Evolutionary conservation across 1,139 yeast species (phyloP).

Genomic region (Yamadazyma dendronema): DNA sequence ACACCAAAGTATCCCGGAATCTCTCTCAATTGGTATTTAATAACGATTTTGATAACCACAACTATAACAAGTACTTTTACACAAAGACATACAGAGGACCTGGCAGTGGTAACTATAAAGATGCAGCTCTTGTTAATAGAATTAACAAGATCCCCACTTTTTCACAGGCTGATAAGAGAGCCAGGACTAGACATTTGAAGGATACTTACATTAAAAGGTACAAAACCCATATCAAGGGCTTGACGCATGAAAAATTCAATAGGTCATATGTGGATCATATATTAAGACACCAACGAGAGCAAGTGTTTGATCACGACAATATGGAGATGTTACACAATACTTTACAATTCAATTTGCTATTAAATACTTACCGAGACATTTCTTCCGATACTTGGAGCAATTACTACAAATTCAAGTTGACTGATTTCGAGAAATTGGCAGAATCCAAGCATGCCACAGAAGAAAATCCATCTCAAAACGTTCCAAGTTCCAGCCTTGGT

Average conservation of each 20-base stretch:
- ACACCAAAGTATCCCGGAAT: conserved; percentile 29
- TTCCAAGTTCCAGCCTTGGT: conserved; percentile 7
- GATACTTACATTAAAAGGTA: conserved; percentile 20
- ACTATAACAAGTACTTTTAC: conserved; percentile 40
- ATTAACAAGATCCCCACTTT: conserved; percentile 28
- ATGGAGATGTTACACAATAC: conserved; percentile 47
- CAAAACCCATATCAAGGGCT: conserved; percentile 35
- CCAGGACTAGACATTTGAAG: conserved; percentile 11
- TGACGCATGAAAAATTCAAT: conserved; percentile 35
- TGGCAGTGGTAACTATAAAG: conserved; percentile 49
- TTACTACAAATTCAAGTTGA: conserved; percentile 38
- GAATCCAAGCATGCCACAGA: conserved; percentile 9
- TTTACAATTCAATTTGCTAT: conserved; percentile 40
- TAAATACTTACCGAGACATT: conserved; percentile 42
- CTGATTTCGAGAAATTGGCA: conserved; percentile 39
- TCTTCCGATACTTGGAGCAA: conserved; percentile 40
- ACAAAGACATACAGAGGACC: conserved; percentile 45
- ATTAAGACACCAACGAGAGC: conserved; percentile 29
- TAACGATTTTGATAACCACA: conserved; percentile 35
- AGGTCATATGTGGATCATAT: conserved; percentile 31
- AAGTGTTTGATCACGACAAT: conserved; percentile 38
- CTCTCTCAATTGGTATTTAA: conserved; percentile 37
- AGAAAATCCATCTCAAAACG: background rate
- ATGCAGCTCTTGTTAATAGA: conserved; percentile 41
- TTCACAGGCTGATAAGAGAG: conserved; percentile 17